Evolutionary conservation across 177 flowering plant species (phyloP).

Genomic region (Tripterygium wilfordii): DNA sequence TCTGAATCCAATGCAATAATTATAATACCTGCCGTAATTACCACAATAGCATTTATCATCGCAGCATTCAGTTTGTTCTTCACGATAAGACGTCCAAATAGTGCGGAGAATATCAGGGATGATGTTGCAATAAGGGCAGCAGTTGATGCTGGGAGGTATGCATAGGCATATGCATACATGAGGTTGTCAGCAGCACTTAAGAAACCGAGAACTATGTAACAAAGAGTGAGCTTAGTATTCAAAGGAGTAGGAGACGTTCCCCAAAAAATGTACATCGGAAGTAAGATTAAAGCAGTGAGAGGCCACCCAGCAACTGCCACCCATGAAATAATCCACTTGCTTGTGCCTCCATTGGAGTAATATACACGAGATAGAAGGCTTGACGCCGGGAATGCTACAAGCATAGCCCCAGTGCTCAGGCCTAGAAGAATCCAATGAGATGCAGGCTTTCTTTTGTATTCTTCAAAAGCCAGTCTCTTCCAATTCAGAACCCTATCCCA

Average conservation of each 20-base stretch:
- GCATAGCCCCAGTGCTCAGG: constrained; percentile 67
- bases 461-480: constrained; percentile 21
- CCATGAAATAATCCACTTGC: constrained; percentile 98
- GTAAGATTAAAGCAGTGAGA: constrained; percentile 43
- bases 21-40: constrained; percentile 78
- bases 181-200: constrained; percentile 88
- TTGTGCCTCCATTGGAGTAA: constrained; percentile 68
- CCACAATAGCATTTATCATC: constrained; percentile 56
- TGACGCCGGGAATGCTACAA: constrained; percentile 88
- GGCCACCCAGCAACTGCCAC: constrained; percentile 97
- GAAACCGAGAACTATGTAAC: constrained; percentile 68
- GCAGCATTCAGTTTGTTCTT: constrained; percentile 60
- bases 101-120: constrained; percentile 66
- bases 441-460: constrained; percentile 51
- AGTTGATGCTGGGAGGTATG: constrained; percentile 92
- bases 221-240: constrained; percentile 42
- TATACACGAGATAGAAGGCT: constrained; percentile 77
- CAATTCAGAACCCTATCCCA: constrained; percentile 20
- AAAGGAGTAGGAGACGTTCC: constrained; percentile 54
- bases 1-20: constrained; percentile 79
- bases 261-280: constrained; percentile 49
- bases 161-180: constrained; percentile 86
- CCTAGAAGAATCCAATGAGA: constrained; percentile 68
- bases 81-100: constrained; percentile 73
- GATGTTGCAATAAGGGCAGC: constrained; percentile 85